These are phyloP conservation scores for Verticillium nonalfalfae DNA, from an alignment of 2,329 filamentous ascomycete species.

Conservation along the genomic window DNA sequence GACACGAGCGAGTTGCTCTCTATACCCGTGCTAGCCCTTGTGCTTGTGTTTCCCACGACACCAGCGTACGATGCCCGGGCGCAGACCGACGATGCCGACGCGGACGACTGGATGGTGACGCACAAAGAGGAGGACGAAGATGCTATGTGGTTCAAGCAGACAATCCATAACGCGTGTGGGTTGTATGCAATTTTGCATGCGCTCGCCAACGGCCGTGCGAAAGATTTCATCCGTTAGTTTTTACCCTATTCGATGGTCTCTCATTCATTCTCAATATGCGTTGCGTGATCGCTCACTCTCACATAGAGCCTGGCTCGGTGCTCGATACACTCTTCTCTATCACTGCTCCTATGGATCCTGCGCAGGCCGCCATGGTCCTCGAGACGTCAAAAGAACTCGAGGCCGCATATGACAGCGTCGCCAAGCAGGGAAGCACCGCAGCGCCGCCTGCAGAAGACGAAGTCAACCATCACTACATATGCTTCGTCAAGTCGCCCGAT, in stretches of 20 bases:
- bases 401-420: slow-evolving; percentile 56
- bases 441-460: slow-evolving; percentile 57
- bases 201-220: slow-evolving; percentile 46
- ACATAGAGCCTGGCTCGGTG: slow-evolving; percentile 9
- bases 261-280: not conserved
- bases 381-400: slow-evolving; percentile 61
- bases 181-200: slow-evolving; percentile 62
- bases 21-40: slow-evolving; percentile 56
- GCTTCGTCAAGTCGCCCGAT: slow-evolving; percentile 54
- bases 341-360: slow-evolving; percentile 49
- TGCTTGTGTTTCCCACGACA: slow-evolving; percentile 63
- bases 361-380: slow-evolving; percentile 50
- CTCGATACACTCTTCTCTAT: slow-evolving; percentile 53
- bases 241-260: not conserved
- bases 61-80: slow-evolving; percentile 53
- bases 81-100: slow-evolving; percentile 13
- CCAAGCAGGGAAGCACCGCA: slow-evolving; percentile 52
- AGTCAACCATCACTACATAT: slow-evolving; percentile 66
- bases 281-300: not conserved
- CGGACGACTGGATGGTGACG: slow-evolving; percentile 8
- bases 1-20: slow-evolving; percentile 62
- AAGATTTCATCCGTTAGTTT: slow-evolving; percentile 30
- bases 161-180: slow-evolving; percentile 66
- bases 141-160: slow-evolving; percentile 70
- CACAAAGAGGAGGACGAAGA: slow-evolving; percentile 43